Evolutionary conservation across 306 rosid genomes (phyloP), one percentile per base, ranked within the genome.

Genomic region (Pueraria montana): DNA sequence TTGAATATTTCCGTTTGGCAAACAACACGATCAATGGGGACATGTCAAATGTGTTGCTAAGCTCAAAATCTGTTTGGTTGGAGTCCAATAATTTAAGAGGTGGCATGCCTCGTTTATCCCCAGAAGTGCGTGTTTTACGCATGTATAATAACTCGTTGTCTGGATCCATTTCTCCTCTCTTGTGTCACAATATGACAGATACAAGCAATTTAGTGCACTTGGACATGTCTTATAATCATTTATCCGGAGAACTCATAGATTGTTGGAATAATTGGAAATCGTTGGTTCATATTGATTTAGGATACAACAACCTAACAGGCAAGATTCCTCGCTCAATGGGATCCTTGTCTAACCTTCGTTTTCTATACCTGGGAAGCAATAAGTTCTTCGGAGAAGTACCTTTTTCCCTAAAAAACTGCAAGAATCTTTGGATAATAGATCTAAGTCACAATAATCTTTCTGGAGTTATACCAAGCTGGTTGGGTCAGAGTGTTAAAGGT

Each of bases 101-200:
- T 7, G 76, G 76, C 0, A 40, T 88, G 13, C 89, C 89, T 5
- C 82, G 32, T 2, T 21, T 83, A 50, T 83, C 83, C 36, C 1
- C 87, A 30, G 72, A 86, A 34, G 82, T 88, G 8, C 4, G 17
- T 1, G 0, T 27, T 1, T 8, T 86, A 8, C 10, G 8, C 13
- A 12, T 86, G 3, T 4, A 5, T 1, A 13, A 63, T 24, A 84
- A 86, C 55, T 16, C 2, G 0, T 78, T 86, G 42, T 74, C 83
- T 3, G 89, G 86, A 65, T 43, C 89, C 2, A 83, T 86, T 30
- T 81, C 86, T 74, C 42, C 12, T 34, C 50, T 69, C 21, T 77
- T 66, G 30, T 77, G 86, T 13, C 38, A 61, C 11, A 16, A 83
- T 2, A 69, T 61, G 50, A 74, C 4, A 1, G 67, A 59, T 17